phyloP scores from a whole-genome alignment of 768 basidiomycete genomes.

The Trametes gibbosa region DNA sequence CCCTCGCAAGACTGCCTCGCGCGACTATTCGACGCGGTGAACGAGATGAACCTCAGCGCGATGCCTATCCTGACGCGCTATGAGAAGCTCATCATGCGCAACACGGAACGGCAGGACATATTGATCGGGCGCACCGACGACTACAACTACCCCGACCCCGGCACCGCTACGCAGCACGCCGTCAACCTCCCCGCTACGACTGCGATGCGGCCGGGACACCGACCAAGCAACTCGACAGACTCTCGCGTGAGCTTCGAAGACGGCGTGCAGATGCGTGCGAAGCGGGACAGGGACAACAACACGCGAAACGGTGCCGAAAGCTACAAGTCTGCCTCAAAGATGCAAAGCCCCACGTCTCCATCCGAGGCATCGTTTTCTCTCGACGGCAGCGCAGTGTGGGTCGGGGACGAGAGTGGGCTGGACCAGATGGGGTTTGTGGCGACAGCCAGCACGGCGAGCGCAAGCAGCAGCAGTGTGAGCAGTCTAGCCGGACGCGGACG shows the following conservation, averaged over 20 bases:
- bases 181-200: not conserved
- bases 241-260: constrained; percentile 74
- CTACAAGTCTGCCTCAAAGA: constrained; percentile 33
- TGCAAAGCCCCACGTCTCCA: constrained; percentile 48
- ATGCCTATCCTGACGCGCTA: constrained; percentile 74
- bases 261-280: constrained; percentile 47
- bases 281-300: constrained; percentile 7
- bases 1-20: constrained; percentile 90
- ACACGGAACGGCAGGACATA: constrained; percentile 87
- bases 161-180: constrained; percentile 13
- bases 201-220: constrained; percentile 8
- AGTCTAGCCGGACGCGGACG: constrained; percentile 41
- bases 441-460: constrained; percentile 14
- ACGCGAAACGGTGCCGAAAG: constrained; percentile 31
- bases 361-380: constrained; percentile 74
- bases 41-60: constrained; percentile 82
- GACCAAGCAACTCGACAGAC: constrained; percentile 32
- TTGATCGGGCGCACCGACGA: constrained; percentile 80
- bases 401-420: constrained; percentile 67
- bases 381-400: constrained; percentile 83
- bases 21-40: constrained; percentile 88
- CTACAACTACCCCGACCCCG: constrained; percentile 19
- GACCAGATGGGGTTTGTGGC: constrained; percentile 35
- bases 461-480: constrained; percentile 27
- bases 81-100: constrained; percentile 88